Percentiles rank a stretch among this genome's conserved stretches.
Conservation (phyloP, 352 stramenopile genomes). For the Heterotrichella gracilis region DNA sequence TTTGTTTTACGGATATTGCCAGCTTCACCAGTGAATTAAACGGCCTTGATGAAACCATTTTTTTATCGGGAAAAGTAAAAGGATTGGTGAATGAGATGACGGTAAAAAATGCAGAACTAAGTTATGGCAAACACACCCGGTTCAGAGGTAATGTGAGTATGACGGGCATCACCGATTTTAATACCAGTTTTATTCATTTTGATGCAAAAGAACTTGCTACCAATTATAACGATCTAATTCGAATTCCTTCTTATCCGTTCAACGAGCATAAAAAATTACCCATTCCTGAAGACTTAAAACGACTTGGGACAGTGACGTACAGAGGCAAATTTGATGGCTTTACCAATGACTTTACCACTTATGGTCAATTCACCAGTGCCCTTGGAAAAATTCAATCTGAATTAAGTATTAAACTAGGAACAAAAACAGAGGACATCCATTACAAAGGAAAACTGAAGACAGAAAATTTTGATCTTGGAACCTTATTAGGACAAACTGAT, state of each 20-base stretch:
- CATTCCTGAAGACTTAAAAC: neutral
- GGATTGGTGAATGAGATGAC: neutral
- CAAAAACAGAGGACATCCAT: neutral
- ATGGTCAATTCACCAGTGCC: neutral
- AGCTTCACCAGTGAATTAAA: neutral
- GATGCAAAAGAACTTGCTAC: neutral
- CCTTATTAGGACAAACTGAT: neutral
- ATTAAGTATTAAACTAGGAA: neutral
- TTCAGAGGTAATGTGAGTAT: neutral
- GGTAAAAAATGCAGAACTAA: neutral
- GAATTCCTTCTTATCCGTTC: neutral
- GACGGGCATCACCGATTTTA: neutral
- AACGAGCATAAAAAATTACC: neutral
- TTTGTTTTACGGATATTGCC: neutral
- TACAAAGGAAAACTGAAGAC: neutral
- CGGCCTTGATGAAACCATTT: neutral
- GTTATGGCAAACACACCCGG: neutral
- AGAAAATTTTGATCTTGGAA: neutral
- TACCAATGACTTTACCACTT: conserved; percentile 6
- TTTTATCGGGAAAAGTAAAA: neutral
- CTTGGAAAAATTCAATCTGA: neutral
- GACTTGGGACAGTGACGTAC: neutral
- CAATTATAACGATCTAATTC: neutral
- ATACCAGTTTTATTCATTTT: neutral
- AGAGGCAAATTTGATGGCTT: conserved; percentile 4